phyloP scores from a whole-genome alignment of 495 filamentous ascomycete species.

The Penicillium simplicissimum region DNA sequence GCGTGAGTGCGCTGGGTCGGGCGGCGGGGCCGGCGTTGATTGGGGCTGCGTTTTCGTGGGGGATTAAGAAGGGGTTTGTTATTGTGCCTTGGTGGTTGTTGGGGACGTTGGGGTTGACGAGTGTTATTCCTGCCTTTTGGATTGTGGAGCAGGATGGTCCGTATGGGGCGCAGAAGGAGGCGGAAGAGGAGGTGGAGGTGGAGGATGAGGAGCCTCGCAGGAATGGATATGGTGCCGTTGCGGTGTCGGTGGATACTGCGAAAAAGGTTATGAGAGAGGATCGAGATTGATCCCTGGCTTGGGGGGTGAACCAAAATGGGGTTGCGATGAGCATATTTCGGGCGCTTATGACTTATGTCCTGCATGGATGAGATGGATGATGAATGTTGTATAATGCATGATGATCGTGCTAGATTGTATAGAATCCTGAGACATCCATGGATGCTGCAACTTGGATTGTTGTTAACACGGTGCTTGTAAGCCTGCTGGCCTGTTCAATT shows the following conservation, averaged over 20 bases:
- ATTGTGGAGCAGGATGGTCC: slow-evolving; percentile 78
- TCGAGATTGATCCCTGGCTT: not conserved
- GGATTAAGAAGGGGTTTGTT: slow-evolving; percentile 68
- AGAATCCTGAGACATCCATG: not conserved
- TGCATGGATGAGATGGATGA: not conserved
- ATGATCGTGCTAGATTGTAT: slow-evolving; percentile 2
- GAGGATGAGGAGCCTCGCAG: not conserved
- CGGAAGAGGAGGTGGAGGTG: slow-evolving; percentile 26
- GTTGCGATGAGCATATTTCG: not conserved
- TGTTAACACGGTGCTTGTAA: not conserved
- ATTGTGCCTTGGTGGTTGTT: slow-evolving; percentile 81
- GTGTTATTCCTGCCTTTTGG: slow-evolving; percentile 66
- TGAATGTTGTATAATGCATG: not conserved
- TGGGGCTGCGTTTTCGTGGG: slow-evolving; percentile 67
- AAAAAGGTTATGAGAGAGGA: slow-evolving; percentile 1
- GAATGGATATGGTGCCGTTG: slow-evolving; percentile 17
- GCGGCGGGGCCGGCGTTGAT: slow-evolving; percentile 71
- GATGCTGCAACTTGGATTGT: not conserved
- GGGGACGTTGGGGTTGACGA: slow-evolving; percentile 55
- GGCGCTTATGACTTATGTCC: not conserved
- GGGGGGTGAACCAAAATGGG: not conserved
- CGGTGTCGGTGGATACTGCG: not conserved
- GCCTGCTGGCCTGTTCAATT: too few relatives aligned
- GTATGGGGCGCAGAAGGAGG: slow-evolving; percentile 36
- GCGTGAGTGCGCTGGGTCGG: slow-evolving; percentile 73